Conservation (phyloP, 345 rosid species). For the Mangifera indica region DNA sequence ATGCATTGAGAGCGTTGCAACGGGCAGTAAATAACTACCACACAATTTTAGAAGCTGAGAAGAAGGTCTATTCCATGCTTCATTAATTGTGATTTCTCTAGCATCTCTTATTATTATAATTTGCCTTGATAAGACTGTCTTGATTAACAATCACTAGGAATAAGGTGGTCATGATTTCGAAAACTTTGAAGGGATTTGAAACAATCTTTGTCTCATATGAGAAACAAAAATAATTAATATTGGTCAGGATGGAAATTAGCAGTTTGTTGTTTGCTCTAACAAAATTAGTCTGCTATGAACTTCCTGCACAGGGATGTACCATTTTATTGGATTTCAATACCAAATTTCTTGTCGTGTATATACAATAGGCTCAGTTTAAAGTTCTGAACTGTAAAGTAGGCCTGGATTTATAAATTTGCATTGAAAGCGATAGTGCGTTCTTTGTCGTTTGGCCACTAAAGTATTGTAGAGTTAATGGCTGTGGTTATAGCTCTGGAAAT, state of each 20-base stretch:
- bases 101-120: background rate
- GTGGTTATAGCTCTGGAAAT: no score
- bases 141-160: background rate
- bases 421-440: background rate
- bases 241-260: background rate
- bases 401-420: background rate
- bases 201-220: background rate
- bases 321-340: background rate
- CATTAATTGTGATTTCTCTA: conserved; percentile 4
- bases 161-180: background rate
- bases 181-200: background rate
- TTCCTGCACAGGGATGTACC: background rate
- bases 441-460: no score
- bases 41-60: conserved; percentile 76
- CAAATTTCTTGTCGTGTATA: background rate
- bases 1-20: conserved; percentile 75
- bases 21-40: conserved; percentile 69
- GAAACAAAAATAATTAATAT: background rate
- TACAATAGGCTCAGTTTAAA: background rate
- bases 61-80: conserved; percentile 57
- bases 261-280: background rate
- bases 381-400: background rate
- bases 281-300: background rate
- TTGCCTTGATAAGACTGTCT: background rate
- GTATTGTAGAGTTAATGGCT: no score